Conservation (phyloP, 345 rosid species). For the Eucalyptus leucophloia region DNA sequence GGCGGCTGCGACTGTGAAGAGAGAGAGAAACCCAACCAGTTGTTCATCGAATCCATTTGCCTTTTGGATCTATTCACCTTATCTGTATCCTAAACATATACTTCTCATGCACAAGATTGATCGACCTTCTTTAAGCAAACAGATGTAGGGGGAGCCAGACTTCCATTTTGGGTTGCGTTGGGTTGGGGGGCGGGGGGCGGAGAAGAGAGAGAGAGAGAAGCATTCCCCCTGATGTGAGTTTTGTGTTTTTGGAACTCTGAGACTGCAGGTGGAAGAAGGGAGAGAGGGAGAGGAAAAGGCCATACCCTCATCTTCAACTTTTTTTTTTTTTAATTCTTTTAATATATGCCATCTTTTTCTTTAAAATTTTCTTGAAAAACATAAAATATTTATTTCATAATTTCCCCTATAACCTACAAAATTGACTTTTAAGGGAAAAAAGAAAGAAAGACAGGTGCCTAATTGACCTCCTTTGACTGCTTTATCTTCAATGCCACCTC, state of each 20-base stretch:
- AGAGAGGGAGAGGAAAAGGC: not conserved
- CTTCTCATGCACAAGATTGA: not conserved
- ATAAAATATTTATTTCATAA: not conserved
- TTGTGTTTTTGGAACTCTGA: not conserved
- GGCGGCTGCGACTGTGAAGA: slow-evolving; percentile 6
- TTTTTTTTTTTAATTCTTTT: not conserved
- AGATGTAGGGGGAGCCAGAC: not conserved
- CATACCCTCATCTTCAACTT: not conserved
- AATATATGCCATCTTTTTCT: not conserved
- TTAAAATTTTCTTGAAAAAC: not conserved
- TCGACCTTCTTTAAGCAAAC: not conserved
- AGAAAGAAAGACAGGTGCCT: not conserved
- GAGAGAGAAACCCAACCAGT: slow-evolving; percentile 81
- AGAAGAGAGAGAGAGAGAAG: not conserved
- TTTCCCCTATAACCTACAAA: not conserved
- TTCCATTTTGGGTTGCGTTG: not conserved
- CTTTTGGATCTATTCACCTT: not conserved
- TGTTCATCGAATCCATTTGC: slow-evolving; percentile 38
- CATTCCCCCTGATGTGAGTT: not conserved
- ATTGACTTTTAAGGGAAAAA: not conserved
- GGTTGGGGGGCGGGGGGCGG: not conserved
- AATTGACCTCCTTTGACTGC: not conserved
- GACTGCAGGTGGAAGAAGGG: not conserved
- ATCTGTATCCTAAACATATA: not conserved
- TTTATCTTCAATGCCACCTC: not conserved